Conservation (phyloP, 768 basidiomycete species). For the Tephrocybe sp. region DNA sequence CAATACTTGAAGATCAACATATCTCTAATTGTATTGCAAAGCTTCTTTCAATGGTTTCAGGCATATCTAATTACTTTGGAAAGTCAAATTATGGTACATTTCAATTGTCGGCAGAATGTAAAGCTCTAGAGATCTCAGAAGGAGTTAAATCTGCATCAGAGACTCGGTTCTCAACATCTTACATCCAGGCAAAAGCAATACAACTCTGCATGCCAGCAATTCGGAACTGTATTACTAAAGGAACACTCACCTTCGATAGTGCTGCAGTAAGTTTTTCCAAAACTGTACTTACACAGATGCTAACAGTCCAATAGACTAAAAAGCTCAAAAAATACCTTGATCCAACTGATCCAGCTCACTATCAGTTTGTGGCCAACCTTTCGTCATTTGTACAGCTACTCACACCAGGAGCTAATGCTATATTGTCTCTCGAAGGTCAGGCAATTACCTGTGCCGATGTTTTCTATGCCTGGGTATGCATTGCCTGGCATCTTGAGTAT, state of each 20-base stretch:
- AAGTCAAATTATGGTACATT: conserved; percentile 26
- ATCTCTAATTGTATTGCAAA: conserved; percentile 6
- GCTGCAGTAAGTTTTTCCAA: too few relatives aligned
- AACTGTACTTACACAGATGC: conserved; percentile 23
- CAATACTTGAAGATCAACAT: not conserved
- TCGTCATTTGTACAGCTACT: not conserved
- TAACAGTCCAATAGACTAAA: too few relatives aligned
- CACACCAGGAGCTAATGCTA: conserved; percentile 17
- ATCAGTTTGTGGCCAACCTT: not conserved
- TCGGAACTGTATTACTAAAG: conserved; percentile 12
- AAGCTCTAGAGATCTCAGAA: conserved; percentile 14
- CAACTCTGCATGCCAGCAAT: conserved; percentile 23
- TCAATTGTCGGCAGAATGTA: conserved; percentile 19
- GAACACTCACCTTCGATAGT: conserved; percentile 22
- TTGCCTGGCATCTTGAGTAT: conserved; percentile 25
- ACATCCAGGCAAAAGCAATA: conserved; percentile 21
- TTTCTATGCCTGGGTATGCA: conserved; percentile 30
- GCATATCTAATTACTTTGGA: conserved; percentile 26
- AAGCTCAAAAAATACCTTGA: conserved; percentile 21
- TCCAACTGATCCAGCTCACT: conserved; percentile 5
- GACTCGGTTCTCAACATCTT: conserved; percentile 26
- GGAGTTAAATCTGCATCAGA: conserved; percentile 25
- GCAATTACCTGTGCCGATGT: conserved; percentile 28
- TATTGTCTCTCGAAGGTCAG: conserved; percentile 28
- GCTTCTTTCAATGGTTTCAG: conserved; percentile 21